phyloP scores from a whole-genome alignment of 768 basidiomycete species.

The Boletus sensibilis region DNA sequence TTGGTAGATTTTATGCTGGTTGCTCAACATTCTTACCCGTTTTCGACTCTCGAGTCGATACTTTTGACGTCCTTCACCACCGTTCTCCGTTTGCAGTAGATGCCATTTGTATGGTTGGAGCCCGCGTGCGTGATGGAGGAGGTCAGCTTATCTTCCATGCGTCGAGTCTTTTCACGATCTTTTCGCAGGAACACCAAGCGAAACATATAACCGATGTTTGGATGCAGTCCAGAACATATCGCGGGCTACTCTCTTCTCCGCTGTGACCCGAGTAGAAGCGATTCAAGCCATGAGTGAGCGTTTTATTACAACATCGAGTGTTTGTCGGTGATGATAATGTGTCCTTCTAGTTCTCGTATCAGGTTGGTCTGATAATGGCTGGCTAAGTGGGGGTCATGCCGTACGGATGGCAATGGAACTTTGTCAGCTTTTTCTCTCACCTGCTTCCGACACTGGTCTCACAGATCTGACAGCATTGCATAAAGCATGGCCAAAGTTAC shows the following conservation, averaged over 20 bases:
- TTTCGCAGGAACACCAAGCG: constrained; percentile 64
- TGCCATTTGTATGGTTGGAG: constrained; percentile 91
- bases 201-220: constrained; percentile 66
- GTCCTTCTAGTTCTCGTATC: constrained; percentile 70
- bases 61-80: constrained; percentile 80
- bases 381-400: constrained; percentile 94
- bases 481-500: constrained; percentile 83
- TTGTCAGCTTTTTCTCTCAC: constrained; percentile 47
- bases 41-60: constrained; percentile 80
- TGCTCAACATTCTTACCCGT: constrained; percentile 90
- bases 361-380: constrained; percentile 95
- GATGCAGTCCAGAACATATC: constrained; percentile 87
- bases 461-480: constrained; percentile 63
- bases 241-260: constrained; percentile 82
- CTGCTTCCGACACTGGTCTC: constrained; percentile 1
- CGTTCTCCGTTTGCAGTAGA: constrained; percentile 93
- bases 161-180: constrained; percentile 8
- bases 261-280: constrained; percentile 81
- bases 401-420: constrained; percentile 96
- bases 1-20: constrained; percentile 80
- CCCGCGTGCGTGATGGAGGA: constrained; percentile 87
- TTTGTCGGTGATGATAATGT: constrained; percentile 1
- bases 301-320: neutral
- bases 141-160: constrained; percentile 43
- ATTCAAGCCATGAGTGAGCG: constrained; percentile 89